Base-by-base conservation (phyloP, 2,329 filamentous ascomycete genomes). In the Penicillium sp. region DNA sequence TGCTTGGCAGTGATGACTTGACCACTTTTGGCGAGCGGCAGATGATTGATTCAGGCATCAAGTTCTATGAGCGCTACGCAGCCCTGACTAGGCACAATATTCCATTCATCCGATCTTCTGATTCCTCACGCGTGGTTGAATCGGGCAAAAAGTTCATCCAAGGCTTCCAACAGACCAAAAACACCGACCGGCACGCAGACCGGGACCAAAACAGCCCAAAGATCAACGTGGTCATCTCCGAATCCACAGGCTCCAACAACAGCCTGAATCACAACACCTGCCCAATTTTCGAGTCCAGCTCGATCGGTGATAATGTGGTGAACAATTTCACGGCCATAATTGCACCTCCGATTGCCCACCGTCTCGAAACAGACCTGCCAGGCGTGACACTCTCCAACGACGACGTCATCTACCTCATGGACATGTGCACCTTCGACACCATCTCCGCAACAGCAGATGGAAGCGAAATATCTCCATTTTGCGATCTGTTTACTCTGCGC, bases 341-440 rank as follows among this genome's bases (percentile, higher is more conserved):
- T 64, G 76, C 82, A 1, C 81, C 82, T 0, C 70, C 81, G 0
- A 88, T 95, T 29, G 78, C 79, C n/a, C 68, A 76, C 2, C 82
- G 88, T 6, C 70, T 95, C 35, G 89, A 91, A 64, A 61, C 72
- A 12, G 81, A 85, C 52, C 75, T 96, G 0, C 78, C 78, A 0
- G 86, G 87, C 2, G 83, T 81, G 4, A 82, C 86, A 53, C 67
- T 95, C 37, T 81, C 79, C 2, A 64, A 76, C 10, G 63, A 73
- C 1, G 83, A 92, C 29, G 81, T 83, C 0, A 74, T 90, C 49
- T 80, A 79, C 49, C 66, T 96, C 29, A 95, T 96, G 89, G 89
- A 95, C 61, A 76, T 95, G 52, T 96, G 91, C 63, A 85, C 91
- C 0, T 95, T 89, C 71, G 80, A 86, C 58, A 92, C 88, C 0